Conservation (phyloP, 352 stramenopile genomes). For the Phytophthora sp. region DNA sequence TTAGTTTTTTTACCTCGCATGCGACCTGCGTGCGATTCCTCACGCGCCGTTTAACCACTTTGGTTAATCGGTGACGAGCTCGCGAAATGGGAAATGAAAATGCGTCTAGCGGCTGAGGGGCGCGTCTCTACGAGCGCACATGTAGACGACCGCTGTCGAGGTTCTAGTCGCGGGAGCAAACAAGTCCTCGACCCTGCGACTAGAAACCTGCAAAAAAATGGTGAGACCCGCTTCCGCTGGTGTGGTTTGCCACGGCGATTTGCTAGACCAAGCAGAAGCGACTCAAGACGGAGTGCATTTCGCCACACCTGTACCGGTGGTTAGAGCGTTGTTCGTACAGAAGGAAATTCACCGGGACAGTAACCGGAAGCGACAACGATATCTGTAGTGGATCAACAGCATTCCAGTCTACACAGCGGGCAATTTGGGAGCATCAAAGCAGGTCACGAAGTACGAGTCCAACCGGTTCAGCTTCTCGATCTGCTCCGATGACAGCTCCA, state of each 20-base stretch:
- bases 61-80: background rate
- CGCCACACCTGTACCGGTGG: too few relatives aligned
- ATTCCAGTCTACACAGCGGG: too few relatives aligned
- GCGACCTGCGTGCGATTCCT: background rate
- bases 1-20: background rate
- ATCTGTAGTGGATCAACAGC: too few relatives aligned
- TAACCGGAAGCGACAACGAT: too few relatives aligned
- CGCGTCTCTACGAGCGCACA: background rate
- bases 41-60: background rate
- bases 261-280: background rate
- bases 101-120: background rate
- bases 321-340: too few relatives aligned
- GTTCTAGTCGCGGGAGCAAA: background rate
- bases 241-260: background rate
- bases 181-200: background rate
- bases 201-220: too few relatives aligned
- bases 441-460: conserved; percentile 59
- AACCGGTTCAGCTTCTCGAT: conserved; percentile 49
- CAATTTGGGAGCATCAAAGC: too few relatives aligned
- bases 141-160: background rate
- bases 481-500: conserved; percentile 46
- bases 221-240: conserved; percentile 1
- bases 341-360: too few relatives aligned
- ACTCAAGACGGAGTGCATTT: too few relatives aligned
- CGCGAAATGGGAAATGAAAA: background rate